Percentiles rank a stretch among this genome's conserved stretches.
Conservation (phyloP, 2,329 filamentous ascomycete species). For the Clonostachys rosea region DNA sequence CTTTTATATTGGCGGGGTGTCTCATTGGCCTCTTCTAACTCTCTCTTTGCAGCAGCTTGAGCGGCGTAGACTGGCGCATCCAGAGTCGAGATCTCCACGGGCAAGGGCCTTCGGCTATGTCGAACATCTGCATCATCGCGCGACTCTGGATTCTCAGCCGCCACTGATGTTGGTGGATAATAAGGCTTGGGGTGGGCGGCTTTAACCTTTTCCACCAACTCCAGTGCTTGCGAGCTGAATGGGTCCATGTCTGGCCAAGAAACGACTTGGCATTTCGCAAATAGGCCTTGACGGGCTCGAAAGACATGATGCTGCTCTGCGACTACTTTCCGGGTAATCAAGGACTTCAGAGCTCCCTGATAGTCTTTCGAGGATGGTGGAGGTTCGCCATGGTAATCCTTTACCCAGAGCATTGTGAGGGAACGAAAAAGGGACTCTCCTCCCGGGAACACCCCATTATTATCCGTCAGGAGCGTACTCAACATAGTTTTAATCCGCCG, state of each 20-base stretch:
- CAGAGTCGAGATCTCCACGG: conserved; percentile 39
- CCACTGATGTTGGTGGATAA: conserved; percentile 13
- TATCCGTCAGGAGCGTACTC: conserved; percentile 17
- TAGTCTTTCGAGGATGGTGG: conserved; percentile 33
- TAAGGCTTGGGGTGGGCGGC: conserved; percentile 32
- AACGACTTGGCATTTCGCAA: conserved; percentile 38
- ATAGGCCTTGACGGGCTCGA: conserved; percentile 29
- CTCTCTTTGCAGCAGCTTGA: conserved; percentile 25
- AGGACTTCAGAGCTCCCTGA: conserved; percentile 28
- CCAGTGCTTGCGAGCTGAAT: conserved; percentile 31
- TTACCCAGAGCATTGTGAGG: conserved; percentile 36
- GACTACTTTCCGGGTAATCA: conserved; percentile 25
- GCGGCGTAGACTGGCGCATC: conserved; percentile 45
- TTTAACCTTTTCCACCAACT: conserved; percentile 41
- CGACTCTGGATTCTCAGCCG: background rate
- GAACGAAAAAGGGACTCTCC: conserved; percentile 44
- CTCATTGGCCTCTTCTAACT: conserved; percentile 10
- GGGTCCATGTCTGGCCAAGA: conserved; percentile 34
- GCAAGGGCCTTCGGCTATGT: conserved; percentile 12
- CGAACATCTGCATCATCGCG: conserved; percentile 1
- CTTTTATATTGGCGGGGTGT: conserved; percentile 1
- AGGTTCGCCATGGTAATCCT: conserved; percentile 28
- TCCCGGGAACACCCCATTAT: conserved; percentile 43
- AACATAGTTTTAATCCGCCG: conserved; percentile 10
- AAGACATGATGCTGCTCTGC: conserved; percentile 39